Percentiles rank a stretch among this genome's conserved stretches.
Conservation (phyloP, 2,329 filamentous ascomycete species). For the Cordyceps cicadae region DNA sequence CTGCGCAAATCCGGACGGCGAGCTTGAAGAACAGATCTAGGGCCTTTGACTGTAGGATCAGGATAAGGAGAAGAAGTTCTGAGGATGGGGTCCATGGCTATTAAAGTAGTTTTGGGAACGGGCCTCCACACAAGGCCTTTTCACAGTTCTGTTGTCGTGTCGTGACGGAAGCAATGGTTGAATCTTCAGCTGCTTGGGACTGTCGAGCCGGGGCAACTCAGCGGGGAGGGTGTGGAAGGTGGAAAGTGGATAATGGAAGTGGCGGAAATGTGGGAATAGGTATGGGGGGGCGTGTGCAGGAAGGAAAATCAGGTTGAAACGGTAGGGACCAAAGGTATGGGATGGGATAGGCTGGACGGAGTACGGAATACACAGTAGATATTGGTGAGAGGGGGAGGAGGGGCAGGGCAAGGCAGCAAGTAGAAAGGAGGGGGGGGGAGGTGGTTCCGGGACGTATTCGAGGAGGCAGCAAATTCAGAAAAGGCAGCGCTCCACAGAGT, state of each 20-base stretch:
- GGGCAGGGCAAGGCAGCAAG: background rate
- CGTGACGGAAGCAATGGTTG: slow-evolving; percentile 10
- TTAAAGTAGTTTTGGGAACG: slow-evolving; percentile 22
- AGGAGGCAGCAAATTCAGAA: background rate
- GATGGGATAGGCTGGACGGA: background rate
- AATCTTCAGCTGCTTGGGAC: slow-evolving; percentile 14
- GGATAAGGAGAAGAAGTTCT: slow-evolving; percentile 31
- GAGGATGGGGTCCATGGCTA: slow-evolving; percentile 35
- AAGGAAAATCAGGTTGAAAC: slow-evolving; percentile 10
- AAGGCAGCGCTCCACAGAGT: slow-evolving; percentile 8
- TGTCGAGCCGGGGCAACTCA: slow-evolving; percentile 11
- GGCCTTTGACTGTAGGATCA: slow-evolving; percentile 31
- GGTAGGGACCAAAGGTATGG: slow-evolving; percentile 2
- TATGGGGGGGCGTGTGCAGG: slow-evolving; percentile 5
- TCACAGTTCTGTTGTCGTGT: slow-evolving; percentile 9
- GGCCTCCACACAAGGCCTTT: slow-evolving; percentile 12
- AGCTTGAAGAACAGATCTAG: slow-evolving; percentile 30
- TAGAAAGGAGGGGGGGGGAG: background rate
- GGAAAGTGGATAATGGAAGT: slow-evolving; percentile 2
- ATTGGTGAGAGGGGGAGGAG: background rate
- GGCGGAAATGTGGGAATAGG: background rate
- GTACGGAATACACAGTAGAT: too few species aligned
- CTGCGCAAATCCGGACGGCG: slow-evolving; percentile 32
- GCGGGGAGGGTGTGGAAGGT: background rate
- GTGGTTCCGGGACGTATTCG: slow-evolving; percentile 12